These are phyloP conservation scores for Paracamarosporium sp. DNA, from an alignment of 2,329 filamentous ascomycete species.

Conservation along the genomic window DNA sequence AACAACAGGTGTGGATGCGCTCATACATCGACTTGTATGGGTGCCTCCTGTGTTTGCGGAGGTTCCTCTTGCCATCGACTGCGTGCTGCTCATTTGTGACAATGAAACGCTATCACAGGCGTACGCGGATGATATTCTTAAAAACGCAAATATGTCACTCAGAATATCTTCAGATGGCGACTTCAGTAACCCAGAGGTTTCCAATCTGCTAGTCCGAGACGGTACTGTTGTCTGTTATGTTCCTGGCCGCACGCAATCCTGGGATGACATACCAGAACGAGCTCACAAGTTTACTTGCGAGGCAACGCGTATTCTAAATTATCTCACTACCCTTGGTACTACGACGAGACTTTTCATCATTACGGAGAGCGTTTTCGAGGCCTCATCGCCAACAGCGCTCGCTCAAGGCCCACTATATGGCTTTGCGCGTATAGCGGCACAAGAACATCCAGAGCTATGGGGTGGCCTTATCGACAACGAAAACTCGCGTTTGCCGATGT, in stretches of 20 bases:
- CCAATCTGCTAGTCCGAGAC: conserved; percentile 11
- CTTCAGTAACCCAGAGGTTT: conserved; percentile 9
- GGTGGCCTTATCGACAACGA: conserved; percentile 50
- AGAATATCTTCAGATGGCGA: conserved; percentile 11
- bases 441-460: conserved; percentile 49
- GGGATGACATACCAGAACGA: conserved; percentile 15
- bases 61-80: conserved; percentile 29
- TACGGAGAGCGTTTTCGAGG: conserved; percentile 33
- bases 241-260: conserved; percentile 14
- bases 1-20: conserved; percentile 30
- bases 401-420: conserved; percentile 47
- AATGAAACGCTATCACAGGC: conserved; percentile 21
- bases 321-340: conserved; percentile 13
- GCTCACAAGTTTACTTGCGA: conserved; percentile 27
- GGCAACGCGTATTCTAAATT: conserved; percentile 24
- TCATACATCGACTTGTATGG: conserved; percentile 50
- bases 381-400: conserved; percentile 35
- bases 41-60: conserved; percentile 43
- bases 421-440: conserved; percentile 47
- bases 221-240: conserved; percentile 22
- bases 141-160: conserved; percentile 2
- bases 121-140: conserved; percentile 24
- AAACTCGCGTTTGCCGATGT: conserved; percentile 36
- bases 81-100: conserved; percentile 35
- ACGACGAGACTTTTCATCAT: conserved; percentile 37